A percentile compares a stretch with the other conserved stretches of the same genome.
Conservation (phyloP, 2,329 filamentous ascomycete genomes). For the Arthrobotrys pseudoclavata region DNA sequence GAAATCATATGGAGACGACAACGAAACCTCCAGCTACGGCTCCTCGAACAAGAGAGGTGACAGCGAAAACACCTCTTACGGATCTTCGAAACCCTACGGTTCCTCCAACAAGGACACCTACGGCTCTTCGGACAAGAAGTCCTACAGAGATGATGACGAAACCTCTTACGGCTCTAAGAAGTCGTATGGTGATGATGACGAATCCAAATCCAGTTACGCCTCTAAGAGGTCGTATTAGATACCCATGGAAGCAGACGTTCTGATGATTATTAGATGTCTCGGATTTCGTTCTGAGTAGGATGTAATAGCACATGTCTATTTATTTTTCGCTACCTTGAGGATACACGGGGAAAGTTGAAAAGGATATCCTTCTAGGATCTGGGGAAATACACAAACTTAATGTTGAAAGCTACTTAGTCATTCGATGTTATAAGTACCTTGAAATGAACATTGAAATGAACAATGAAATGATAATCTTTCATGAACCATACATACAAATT, state of each 20-base stretch:
- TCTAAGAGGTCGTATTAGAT: background rate
- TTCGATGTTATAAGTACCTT: background rate
- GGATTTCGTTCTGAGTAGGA: too few relatives aligned
- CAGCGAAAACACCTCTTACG: constrained; percentile 24
- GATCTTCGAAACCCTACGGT: constrained; percentile 12
- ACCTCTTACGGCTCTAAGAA: constrained; percentile 58
- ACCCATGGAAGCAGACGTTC: constrained; percentile 8
- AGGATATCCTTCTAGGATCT: background rate
- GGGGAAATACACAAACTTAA: background rate
- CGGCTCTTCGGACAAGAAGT: constrained; percentile 33
- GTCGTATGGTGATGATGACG: constrained; percentile 52
- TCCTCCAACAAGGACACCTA: constrained; percentile 30
- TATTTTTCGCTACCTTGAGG: background rate
- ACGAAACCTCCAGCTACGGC: constrained; percentile 26
- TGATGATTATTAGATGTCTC: constrained; percentile 28
- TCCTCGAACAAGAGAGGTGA: constrained; percentile 6
- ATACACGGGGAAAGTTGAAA: background rate
- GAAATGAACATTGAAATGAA: too few relatives aligned
- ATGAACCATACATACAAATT: too few relatives aligned
- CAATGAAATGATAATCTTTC: too few relatives aligned
- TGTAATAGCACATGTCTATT: background rate
- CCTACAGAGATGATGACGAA: constrained; percentile 4
- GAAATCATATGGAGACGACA: constrained; percentile 16
- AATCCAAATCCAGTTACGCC: constrained; percentile 11
- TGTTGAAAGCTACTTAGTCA: background rate